Evolutionary conservation across 169 alveolate species (phyloP).

Genomic region (Plasmodium gaboni): DNA sequence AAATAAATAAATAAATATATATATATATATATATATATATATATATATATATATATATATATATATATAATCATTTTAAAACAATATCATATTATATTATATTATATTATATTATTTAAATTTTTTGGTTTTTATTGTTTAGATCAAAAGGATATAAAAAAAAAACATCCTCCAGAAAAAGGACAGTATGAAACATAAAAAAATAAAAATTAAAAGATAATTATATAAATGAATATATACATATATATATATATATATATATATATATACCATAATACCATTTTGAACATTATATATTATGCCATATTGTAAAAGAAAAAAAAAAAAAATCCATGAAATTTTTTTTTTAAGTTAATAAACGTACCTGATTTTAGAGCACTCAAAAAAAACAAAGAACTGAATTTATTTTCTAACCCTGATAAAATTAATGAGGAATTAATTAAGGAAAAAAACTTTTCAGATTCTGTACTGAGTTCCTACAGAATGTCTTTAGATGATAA

Average conservation of each 20-base stretch:
- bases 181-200: constrained; percentile 42
- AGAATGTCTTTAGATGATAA: constrained; percentile 28
- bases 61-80: neutral
- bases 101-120: neutral
- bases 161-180: constrained; percentile 49
- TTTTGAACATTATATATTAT: too few species aligned
- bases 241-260: neutral
- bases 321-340: neutral
- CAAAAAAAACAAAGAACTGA: constrained; percentile 56
- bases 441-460: constrained; percentile 44
- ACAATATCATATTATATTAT: neutral
- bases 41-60: neutral
- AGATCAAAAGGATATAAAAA: constrained; percentile 51
- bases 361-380: constrained; percentile 17
- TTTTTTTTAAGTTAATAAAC: constrained; percentile 36
- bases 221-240: neutral
- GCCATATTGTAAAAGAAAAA: neutral
- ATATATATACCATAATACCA: neutral
- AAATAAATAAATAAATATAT: neutral
- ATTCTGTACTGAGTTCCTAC: constrained; percentile 60
- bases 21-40: neutral
- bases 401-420: constrained; percentile 64
- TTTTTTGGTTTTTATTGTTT: neutral
- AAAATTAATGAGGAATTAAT: constrained; percentile 41
- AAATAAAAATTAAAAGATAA: neutral